Conservation (phyloP, 2,329 filamentous ascomycete species). For the Fusarium poae region DNA sequence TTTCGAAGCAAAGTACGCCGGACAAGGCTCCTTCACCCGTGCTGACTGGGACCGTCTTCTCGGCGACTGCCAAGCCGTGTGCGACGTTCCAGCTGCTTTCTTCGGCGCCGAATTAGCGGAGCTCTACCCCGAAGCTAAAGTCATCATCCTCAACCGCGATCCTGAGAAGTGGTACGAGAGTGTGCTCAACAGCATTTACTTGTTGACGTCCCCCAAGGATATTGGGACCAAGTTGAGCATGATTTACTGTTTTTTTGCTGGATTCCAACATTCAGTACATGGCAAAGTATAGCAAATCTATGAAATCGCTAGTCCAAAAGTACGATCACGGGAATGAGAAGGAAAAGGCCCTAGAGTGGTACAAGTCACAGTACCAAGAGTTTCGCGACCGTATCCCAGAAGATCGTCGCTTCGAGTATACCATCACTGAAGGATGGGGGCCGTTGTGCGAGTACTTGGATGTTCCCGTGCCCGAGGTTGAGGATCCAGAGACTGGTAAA, state of each 20-base stretch:
- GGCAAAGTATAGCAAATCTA: slow-evolving; percentile 47
- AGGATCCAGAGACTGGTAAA: slow-evolving; percentile 50
- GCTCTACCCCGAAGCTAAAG: slow-evolving; percentile 54
- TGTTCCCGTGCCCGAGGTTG: slow-evolving; percentile 54
- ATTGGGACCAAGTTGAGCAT: slow-evolving; percentile 46
- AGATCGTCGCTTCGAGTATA: slow-evolving; percentile 56
- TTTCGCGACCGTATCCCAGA: slow-evolving; percentile 53
- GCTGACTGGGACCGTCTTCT: slow-evolving; percentile 62
- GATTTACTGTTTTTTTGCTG: slow-evolving; percentile 51
- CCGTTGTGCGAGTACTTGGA: slow-evolving; percentile 58
- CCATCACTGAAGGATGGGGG: slow-evolving; percentile 57
- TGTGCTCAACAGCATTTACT: slow-evolving; percentile 50
- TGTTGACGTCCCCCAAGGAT: slow-evolving; percentile 43
- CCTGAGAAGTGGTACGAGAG: slow-evolving; percentile 54
- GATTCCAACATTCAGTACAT: slow-evolving; percentile 46
- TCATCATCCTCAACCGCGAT: slow-evolving; percentile 57
- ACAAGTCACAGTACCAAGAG: slow-evolving; percentile 54
- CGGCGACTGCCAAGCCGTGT: slow-evolving; percentile 63
- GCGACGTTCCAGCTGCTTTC: slow-evolving; percentile 69
- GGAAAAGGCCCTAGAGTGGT: slow-evolving; percentile 56
- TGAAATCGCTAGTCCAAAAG: slow-evolving; percentile 46
- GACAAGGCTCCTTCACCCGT: slow-evolving; percentile 51
- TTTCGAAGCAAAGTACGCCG: slow-evolving; percentile 52
- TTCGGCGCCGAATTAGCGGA: slow-evolving; percentile 55
- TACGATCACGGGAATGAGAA: slow-evolving; percentile 53